Conservation (phyloP, 305 asterid genomes). For the Fraxinus angustifolia region DNA sequence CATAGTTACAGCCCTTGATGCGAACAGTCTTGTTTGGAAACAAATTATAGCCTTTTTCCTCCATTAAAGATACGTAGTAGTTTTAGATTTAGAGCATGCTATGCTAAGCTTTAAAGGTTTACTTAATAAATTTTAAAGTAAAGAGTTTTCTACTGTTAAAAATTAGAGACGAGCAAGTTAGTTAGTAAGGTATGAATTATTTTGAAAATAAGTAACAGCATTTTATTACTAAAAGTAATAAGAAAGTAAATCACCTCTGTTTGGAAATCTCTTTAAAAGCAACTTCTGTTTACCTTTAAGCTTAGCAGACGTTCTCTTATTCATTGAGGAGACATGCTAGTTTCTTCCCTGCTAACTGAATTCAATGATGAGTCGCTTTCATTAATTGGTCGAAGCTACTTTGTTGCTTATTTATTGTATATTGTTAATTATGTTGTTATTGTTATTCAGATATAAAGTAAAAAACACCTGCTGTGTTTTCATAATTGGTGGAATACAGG, state of each 20-base stretch:
- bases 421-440: not conserved
- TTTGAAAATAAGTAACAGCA: not conserved
- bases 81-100: not conserved
- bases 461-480: not conserved
- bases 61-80: not conserved
- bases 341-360: not conserved
- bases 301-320: not conserved
- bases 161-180: not conserved
- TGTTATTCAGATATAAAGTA: not conserved
- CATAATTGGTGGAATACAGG: conserved; percentile 35
- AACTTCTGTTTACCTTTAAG: not conserved
- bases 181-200: not conserved
- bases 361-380: not conserved
- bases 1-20: not conserved
- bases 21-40: not conserved
- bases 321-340: not conserved
- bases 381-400: not conserved
- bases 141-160: not conserved
- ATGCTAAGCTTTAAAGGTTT: not conserved
- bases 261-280: not conserved
- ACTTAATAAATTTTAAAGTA: not conserved
- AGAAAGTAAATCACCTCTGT: not conserved
- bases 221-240: not conserved
- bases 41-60: not conserved
- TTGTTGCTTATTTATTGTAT: not conserved